Evolutionary conservation across 768 basidiomycete species (phyloP).

Genomic region (Suillus hirtellus): DNA sequence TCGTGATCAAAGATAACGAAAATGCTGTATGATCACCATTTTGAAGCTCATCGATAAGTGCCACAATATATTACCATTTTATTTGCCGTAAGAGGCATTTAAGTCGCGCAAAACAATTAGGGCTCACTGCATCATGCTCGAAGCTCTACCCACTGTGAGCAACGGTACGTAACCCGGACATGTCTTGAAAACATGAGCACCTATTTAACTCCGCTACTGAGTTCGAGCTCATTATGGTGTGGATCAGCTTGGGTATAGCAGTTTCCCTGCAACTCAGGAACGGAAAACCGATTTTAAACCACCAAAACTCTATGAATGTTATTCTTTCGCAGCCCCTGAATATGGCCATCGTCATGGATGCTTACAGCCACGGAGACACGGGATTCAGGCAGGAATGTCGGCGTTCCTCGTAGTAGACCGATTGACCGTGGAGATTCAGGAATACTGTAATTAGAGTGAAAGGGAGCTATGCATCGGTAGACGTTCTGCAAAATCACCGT

Average conservation of each 20-base stretch:
- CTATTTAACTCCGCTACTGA: neutral
- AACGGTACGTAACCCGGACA: neutral
- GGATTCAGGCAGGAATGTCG: neutral
- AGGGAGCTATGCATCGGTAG: neutral
- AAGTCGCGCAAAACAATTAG: neutral
- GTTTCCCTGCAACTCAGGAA: neutral
- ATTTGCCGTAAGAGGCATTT: neutral
- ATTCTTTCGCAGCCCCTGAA: neutral
- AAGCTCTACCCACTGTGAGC: neutral
- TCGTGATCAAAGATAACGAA: neutral
- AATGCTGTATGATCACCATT: neutral
- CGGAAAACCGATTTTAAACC: neutral
- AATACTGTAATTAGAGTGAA: neutral
- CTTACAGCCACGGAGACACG: neutral
- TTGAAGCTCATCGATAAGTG: neutral
- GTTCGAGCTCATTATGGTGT: neutral
- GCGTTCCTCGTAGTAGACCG: slow-evolving; percentile 1
- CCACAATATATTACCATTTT: neutral
- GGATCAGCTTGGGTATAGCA: neutral
- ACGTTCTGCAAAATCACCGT: neutral
- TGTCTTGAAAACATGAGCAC: neutral
- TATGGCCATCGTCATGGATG: neutral
- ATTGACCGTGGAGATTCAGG: neutral
- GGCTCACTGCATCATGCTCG: neutral
- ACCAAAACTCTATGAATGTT: neutral